Percentiles rank a stretch among this genome's conserved stretches.
These are phyloP conservation scores for Suillus luteus DNA, from an alignment of 768 basidiomycete species.

Conservation along the genomic window DNA sequence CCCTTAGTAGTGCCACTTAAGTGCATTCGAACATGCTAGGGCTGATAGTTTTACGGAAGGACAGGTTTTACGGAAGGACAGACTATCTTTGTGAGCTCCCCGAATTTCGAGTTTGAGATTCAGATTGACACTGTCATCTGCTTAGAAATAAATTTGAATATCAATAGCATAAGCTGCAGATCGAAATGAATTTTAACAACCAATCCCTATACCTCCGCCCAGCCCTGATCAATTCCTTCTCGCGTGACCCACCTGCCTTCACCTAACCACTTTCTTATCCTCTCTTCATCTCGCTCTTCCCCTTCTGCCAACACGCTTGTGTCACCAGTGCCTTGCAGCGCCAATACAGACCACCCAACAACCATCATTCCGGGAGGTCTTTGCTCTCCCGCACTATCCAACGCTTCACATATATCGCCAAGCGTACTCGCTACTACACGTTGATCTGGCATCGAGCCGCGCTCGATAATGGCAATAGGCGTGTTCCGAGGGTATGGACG, in stretches of 20 bases:
- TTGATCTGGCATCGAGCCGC: slow-evolving; percentile 94
- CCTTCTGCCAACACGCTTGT: slow-evolving; percentile 68
- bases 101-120: not conserved
- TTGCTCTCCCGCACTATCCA: slow-evolving; percentile 81
- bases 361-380: slow-evolving; percentile 96
- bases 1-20: not conserved
- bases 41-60: not conserved
- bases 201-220: slow-evolving; percentile 32
- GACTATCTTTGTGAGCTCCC: not conserved
- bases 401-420: slow-evolving; percentile 62
- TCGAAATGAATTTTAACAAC: not conserved
- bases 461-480: slow-evolving; percentile 93
- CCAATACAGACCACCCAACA: slow-evolving; percentile 88
- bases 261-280: slow-evolving; percentile 63
- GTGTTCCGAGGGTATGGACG: slow-evolving; percentile 67
- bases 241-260: slow-evolving; percentile 57
- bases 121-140: not conserved
- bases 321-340: slow-evolving; percentile 73
- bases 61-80: not conserved
- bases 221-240: slow-evolving; percentile 60
- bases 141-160: not conserved
- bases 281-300: slow-evolving; percentile 42
- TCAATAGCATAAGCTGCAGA: not conserved
- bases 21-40: not conserved
- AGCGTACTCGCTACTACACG: slow-evolving; percentile 80